Conservation (phyloP, 805 yeast species). For the Candida xyloterini region DNA sequence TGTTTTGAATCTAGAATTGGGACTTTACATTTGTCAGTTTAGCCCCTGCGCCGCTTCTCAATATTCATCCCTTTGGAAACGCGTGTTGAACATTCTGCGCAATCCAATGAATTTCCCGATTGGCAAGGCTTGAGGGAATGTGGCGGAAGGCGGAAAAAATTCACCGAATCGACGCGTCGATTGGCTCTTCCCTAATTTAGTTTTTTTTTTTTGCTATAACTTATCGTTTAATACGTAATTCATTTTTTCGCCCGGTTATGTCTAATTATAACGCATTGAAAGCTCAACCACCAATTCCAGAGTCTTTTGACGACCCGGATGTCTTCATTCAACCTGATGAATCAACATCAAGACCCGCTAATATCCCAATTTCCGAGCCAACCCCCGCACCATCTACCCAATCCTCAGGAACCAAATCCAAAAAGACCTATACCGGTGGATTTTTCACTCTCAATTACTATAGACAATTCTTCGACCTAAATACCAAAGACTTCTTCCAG, state of each 20-base stretch:
- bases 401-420: conserved; percentile 7
- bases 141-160: no score
- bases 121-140: no score
- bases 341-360: not conserved
- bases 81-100: no score
- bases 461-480: conserved; percentile 65
- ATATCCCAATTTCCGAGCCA: not conserved
- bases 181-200: not conserved
- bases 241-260: conserved; percentile 9
- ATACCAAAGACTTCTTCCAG: conserved; percentile 55
- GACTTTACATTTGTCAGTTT: no score
- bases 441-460: conserved; percentile 57
- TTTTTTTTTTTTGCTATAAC: not conserved
- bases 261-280: conserved; percentile 12
- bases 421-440: conserved; percentile 39
- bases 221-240: not conserved
- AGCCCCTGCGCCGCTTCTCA: no score
- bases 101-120: no score
- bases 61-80: no score
- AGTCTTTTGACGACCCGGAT: conserved; percentile 21
- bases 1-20: no score
- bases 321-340: conserved; percentile 26
- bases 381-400: not conserved
- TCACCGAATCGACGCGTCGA: conserved; percentile 5
- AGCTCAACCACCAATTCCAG: conserved; percentile 16